These are phyloP conservation scores for Talaromyces sp. DNA, from an alignment of 2,329 filamentous ascomycete species.

Conservation along the genomic window DNA sequence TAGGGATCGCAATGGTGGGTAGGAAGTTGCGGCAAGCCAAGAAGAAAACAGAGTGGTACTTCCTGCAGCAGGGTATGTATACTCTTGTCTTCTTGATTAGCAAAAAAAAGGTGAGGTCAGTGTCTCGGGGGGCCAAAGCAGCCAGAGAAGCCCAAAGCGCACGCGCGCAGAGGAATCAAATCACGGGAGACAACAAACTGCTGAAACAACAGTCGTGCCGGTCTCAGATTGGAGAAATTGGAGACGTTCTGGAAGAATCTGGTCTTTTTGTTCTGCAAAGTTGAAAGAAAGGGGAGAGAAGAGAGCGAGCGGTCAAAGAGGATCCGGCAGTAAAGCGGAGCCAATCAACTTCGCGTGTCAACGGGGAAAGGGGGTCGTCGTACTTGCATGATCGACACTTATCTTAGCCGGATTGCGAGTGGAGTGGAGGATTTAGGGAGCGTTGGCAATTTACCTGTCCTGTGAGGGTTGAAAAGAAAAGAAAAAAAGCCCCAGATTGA, in stretches of 20 bases:
- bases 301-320: slow-evolving; percentile 24
- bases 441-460: no score
- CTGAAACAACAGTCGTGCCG: slow-evolving; percentile 5
- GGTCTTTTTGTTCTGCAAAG: background rate
- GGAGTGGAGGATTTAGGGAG: background rate
- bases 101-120: slow-evolving; percentile 9
- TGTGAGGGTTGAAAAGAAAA: no score
- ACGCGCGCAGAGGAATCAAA: background rate
- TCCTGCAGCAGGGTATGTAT: slow-evolving; percentile 11
- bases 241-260: slow-evolving; percentile 2
- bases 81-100: background rate
- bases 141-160: slow-evolving; percentile 11
- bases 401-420: background rate
- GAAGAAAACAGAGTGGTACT: background rate
- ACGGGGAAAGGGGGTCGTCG: slow-evolving; percentile 16
- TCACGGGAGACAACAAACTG: background rate
- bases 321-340: slow-evolving; percentile 18
- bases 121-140: slow-evolving; percentile 18
- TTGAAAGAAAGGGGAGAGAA: slow-evolving; percentile 28
- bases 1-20: background rate
- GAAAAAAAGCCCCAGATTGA: no score
- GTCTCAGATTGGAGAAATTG: background rate
- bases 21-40: background rate
- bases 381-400: slow-evolving; percentile 7
- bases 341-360: slow-evolving; percentile 21